phyloP scores from a whole-genome alignment of 495 filamentous ascomycete genomes.

The Penicillium dipodomyicola region DNA sequence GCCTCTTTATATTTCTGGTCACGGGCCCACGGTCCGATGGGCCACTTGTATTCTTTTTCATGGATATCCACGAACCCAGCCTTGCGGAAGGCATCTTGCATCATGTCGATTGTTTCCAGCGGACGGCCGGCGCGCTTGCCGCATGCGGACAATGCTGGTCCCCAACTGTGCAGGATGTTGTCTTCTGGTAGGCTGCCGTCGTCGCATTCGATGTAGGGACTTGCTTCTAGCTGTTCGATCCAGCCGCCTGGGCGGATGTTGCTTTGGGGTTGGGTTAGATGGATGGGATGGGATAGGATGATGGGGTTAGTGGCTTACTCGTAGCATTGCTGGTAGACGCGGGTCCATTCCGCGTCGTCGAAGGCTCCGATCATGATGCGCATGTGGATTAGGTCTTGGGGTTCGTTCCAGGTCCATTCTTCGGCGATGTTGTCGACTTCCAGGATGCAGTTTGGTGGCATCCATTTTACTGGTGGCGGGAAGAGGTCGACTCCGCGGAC shows the following conservation, averaged over 20 bases:
- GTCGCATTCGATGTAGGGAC: conserved; percentile 38
- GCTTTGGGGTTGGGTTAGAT: conserved; percentile 5
- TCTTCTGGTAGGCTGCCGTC: conserved; percentile 38
- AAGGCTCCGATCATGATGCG: conserved; percentile 27
- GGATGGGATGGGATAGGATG: not conserved
- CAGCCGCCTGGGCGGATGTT: conserved; percentile 50
- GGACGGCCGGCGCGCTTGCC: conserved; percentile 20
- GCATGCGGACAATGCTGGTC: conserved; percentile 17
- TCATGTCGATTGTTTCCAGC: conserved; percentile 16
- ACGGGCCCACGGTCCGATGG: conserved; percentile 26
- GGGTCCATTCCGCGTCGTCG: conserved; percentile 24
- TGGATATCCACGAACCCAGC: conserved; percentile 34
- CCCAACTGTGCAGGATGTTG: conserved; percentile 28
- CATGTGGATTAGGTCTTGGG: conserved; percentile 34
- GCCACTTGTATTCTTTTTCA: conserved; percentile 23
- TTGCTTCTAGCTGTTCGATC: conserved; percentile 53
- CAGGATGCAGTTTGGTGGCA: conserved; percentile 35
- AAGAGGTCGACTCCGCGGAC: conserved; percentile 25
- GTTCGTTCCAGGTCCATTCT: conserved; percentile 32
- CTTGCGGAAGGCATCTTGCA: conserved; percentile 23
- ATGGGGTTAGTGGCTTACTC: conserved; percentile 16
- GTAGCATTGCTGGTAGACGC: conserved; percentile 30
- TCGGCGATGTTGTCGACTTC: conserved; percentile 29
- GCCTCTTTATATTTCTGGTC: conserved; percentile 24
- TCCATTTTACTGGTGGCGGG: conserved; percentile 25